A percentile compares a stretch with the other conserved stretches of the same genome.
Conservation (phyloP, 2,329 filamentous ascomycete species). For the Metarhizium sp. region DNA sequence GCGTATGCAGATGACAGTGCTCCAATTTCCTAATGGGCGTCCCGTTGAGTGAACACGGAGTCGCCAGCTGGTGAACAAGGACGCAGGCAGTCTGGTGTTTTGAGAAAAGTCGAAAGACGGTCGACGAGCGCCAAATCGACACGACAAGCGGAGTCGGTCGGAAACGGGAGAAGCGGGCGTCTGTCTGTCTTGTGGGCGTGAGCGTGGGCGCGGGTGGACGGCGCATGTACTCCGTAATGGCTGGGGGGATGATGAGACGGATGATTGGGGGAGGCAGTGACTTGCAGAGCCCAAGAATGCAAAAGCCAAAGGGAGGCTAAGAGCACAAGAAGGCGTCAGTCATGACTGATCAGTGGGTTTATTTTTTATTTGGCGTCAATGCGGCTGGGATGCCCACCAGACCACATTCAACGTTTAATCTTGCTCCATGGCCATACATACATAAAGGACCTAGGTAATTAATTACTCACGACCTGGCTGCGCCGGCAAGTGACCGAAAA, state of each 20-base stretch:
- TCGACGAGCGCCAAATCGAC: neutral
- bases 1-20: neutral
- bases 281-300: neutral
- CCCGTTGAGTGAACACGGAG: neutral
- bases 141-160: conserved; percentile 5
- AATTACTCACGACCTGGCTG: too few species aligned
- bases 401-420: too few species aligned
- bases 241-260: too few species aligned
- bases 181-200: neutral
- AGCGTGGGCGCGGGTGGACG: too few species aligned
- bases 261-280: neutral
- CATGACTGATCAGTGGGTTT: too few species aligned
- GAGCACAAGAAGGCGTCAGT: too few species aligned
- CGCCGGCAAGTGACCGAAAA: too few species aligned
- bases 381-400: too few species aligned
- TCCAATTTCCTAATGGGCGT: neutral
- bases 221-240: too few species aligned
- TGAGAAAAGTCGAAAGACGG: neutral
- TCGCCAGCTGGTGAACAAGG: neutral
- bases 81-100: neutral
- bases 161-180: neutral
- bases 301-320: neutral
- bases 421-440: too few species aligned
- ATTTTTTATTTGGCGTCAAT: too few species aligned
- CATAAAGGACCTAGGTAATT: too few species aligned